Percentiles rank a stretch among this genome's conserved stretches.
phyloP scores from a whole-genome alignment of 2,329 filamentous ascomycete genomes.

The Chalaropsis ovoidea region DNA sequence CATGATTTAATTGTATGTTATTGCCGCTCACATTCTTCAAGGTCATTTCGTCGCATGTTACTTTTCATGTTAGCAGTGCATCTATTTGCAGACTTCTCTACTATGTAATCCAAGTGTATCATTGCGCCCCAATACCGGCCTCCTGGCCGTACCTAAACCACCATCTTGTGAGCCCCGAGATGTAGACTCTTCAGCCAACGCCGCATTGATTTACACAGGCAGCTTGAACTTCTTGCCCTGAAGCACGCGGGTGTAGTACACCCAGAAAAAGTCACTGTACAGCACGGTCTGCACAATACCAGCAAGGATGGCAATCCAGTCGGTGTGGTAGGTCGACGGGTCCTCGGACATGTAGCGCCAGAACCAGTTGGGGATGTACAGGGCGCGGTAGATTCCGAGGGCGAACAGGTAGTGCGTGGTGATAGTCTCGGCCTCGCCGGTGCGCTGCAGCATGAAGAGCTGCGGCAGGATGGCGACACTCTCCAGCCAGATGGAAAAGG shows the following conservation, averaged over 20 bases:
- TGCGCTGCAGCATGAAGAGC: conserved; percentile 95
- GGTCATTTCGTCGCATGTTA: not conserved
- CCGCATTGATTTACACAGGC: conserved; percentile 50
- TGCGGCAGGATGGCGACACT: conserved; percentile 93
- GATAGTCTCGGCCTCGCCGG: conserved; percentile 97
- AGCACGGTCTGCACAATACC: conserved; percentile 87
- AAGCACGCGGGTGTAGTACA: conserved; percentile 95
- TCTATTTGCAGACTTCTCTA: conserved; percentile 1
- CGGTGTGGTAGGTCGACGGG: conserved; percentile 52
- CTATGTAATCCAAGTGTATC: not conserved
- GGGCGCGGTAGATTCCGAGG: conserved; percentile 75
- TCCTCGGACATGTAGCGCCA: conserved; percentile 72
- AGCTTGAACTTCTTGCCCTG: conserved; percentile 84
- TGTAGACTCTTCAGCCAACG: not conserved
- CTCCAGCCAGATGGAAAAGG: conserved; percentile 97
- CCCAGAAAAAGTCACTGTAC: conserved; percentile 99
- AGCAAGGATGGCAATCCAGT: conserved; percentile 79
- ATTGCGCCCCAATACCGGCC: not conserved
- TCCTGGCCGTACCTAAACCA: not conserved
- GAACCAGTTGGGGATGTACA: conserved; percentile 99
- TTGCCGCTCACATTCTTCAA: not conserved
- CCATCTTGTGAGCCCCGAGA: not conserved
- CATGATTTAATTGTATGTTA: too few species aligned
- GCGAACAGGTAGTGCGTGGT: conserved; percentile 97
- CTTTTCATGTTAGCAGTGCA: not conserved